Conservation (phyloP, 140 eudicot species). For the Senecio squalidus region DNA sequence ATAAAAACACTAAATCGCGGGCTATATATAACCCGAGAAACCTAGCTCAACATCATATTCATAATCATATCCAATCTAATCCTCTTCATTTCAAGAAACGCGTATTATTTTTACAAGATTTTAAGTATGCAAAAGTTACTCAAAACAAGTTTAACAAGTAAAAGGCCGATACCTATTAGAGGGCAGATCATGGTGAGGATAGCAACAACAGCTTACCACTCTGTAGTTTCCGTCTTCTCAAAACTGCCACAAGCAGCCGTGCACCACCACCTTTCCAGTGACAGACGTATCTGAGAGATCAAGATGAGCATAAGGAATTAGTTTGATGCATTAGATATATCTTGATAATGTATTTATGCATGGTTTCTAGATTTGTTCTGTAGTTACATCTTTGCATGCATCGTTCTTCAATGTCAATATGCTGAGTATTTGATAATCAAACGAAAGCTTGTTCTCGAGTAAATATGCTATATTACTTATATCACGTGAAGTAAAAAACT, state of each 20-base stretch:
- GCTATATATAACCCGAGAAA: slow-evolving; percentile 25
- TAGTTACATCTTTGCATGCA: neutral
- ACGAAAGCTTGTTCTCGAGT: slow-evolving; percentile 4
- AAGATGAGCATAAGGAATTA: slow-evolving; percentile 1
- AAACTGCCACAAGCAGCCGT: slow-evolving; percentile 28
- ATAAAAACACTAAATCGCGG: slow-evolving; percentile 8
- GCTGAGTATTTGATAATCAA: slow-evolving; percentile 3
- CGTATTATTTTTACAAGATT: slow-evolving; percentile 4
- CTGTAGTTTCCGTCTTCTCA: slow-evolving; percentile 30
- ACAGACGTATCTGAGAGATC: neutral
- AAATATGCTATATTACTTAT: neutral
- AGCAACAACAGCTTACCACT: slow-evolving; percentile 39
- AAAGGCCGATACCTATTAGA: slow-evolving; percentile 43
- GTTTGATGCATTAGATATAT: slow-evolving; percentile 14
- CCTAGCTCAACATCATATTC: slow-evolving; percentile 15
- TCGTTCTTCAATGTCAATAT: slow-evolving; percentile 21
- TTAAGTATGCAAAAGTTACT: slow-evolving; percentile 26
- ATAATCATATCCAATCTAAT: neutral
- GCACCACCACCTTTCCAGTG: slow-evolving; percentile 14
- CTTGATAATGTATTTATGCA: slow-evolving; percentile 3
- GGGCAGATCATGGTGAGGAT: slow-evolving; percentile 51
- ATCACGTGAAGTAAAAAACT: neutral
- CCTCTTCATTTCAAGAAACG: slow-evolving; percentile 13
- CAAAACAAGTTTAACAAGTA: slow-evolving; percentile 26
- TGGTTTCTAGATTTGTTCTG: slow-evolving; percentile 17